Conservation (phyloP, 1,139 yeast genomes). For the Pichia sp. region DNA sequence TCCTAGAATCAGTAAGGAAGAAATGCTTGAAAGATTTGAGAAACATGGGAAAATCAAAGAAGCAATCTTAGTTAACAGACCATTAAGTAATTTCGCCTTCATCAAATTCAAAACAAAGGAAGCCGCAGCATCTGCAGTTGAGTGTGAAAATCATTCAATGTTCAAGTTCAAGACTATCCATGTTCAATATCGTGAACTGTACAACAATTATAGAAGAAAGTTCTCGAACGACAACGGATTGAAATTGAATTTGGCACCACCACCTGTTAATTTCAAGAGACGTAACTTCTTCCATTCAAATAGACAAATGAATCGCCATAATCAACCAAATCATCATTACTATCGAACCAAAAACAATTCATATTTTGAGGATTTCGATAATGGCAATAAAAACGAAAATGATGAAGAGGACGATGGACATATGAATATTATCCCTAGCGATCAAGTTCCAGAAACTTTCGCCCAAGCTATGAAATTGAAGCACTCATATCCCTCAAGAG, state of each 20-base stretch:
- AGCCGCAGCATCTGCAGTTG: conserved; percentile 82
- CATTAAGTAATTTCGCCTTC: conserved; percentile 64
- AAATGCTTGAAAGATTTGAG: conserved; percentile 53
- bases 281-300: conserved; percentile 13
- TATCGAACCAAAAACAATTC: conserved; percentile 4
- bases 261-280: conserved; percentile 55
- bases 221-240: conserved; percentile 30
- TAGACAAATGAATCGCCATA: neutral
- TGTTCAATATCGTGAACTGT: conserved; percentile 73
- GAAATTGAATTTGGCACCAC: conserved; percentile 61
- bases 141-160: conserved; percentile 74
- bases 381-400: neutral
- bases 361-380: conserved; percentile 5
- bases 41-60: conserved; percentile 61
- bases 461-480: conserved; percentile 14
- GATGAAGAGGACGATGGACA: neutral
- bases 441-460: conserved; percentile 10
- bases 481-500: conserved; percentile 1
- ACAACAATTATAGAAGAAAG: conserved; percentile 34
- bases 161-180: conserved; percentile 71
- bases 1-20: conserved; percentile 50
- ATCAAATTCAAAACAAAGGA: conserved; percentile 58
- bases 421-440: neutral
- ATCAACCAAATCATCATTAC: neutral
- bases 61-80: conserved; percentile 47